These are phyloP conservation scores for Metschnikowia cubensis DNA, from an alignment of 805 yeast genomes.

Conservation along the genomic window DNA sequence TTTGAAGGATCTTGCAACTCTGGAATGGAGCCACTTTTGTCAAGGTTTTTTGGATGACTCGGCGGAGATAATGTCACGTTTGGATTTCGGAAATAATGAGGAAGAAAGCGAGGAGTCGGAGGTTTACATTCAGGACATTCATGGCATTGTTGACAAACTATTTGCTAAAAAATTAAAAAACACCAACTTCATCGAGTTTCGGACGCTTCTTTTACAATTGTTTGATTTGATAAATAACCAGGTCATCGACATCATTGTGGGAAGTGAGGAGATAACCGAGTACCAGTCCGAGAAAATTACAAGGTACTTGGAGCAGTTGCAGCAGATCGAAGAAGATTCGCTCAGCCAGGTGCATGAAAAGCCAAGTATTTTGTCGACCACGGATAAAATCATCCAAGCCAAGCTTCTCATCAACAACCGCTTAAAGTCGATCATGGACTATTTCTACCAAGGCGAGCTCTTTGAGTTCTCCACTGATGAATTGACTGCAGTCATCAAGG, in stretches of 20 bases:
- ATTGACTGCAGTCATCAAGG: slow-evolving; percentile 36
- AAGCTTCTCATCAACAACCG: slow-evolving; percentile 33
- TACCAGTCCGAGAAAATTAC: slow-evolving; percentile 30
- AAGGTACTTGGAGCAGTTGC: slow-evolving; percentile 19
- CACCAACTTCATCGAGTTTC: slow-evolving; percentile 28
- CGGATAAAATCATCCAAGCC: slow-evolving; percentile 26
- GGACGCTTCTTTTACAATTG: slow-evolving; percentile 22
- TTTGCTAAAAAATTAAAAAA: slow-evolving; percentile 19
- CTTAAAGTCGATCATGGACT: slow-evolving; percentile 44
- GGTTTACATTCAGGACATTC: slow-evolving; percentile 18
- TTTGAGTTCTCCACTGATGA: slow-evolving; percentile 48
- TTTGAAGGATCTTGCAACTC: slow-evolving; percentile 17
- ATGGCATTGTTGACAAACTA: slow-evolving; percentile 13
- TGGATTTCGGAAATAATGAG: slow-evolving; percentile 16
- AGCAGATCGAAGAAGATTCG: slow-evolving; percentile 5
- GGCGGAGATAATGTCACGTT: slow-evolving; percentile 12
- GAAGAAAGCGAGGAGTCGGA: slow-evolving; percentile 10
- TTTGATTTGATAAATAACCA: slow-evolving; percentile 30
- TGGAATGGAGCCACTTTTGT: slow-evolving; percentile 21
- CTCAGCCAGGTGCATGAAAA: slow-evolving; percentile 11
- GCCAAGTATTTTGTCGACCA: slow-evolving; percentile 8
- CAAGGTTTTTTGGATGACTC: slow-evolving; percentile 20
- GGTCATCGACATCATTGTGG: slow-evolving; percentile 24
- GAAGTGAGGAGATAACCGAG: slow-evolving; percentile 33
- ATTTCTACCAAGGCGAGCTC: slow-evolving; percentile 50